Evolutionary conservation across 257 asterid genomes (phyloP), one percentile per base, ranked within the genome.

Genomic region (Buddleja alternifolia): DNA sequence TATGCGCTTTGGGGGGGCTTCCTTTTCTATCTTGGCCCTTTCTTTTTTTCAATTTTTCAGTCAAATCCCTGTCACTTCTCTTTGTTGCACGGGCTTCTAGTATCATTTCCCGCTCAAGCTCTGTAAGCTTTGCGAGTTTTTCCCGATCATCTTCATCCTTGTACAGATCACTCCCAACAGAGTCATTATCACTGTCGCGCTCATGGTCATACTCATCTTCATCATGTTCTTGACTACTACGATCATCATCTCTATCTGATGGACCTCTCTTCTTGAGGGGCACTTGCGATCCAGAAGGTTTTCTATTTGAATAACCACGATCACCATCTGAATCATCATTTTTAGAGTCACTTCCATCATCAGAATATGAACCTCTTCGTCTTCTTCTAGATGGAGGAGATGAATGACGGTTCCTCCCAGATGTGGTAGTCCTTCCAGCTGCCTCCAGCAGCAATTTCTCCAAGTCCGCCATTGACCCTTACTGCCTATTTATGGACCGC

Each of bases 201-300:
- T 78, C 90, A 45, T 48, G 73, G 60, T 73, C 85, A 66, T 78
- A 73, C 36, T 66, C 83, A 72, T 76, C 86, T 48, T 70, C 89
- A 7, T 82, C 96, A 29, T 83, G 96, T 66, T 87, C 94, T 74
- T 78, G 87, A 72, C 88, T 87, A 63, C 89, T 86, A 14, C 72
- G 85, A 65, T 81, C 93, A 69, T 90, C 90, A 29, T 88, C 96
- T 78, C 88, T 87, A 64, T 88, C 96, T 0, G 81, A 17, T 17
- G 96, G 82, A 70, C 89, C 97, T 83, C 99, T 84, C 77, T 93
- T 93, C 84, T 93, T 90, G 14, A 90, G 96, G 51, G 99, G 99
- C 39, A 93, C 92, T 63, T 88, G 95, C 1, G 97, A 84, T 60
- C 87, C 83, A 57, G 96, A 82, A 20, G 90, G 95, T 73, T 88